Percentiles rank a stretch among this genome's conserved stretches.
Evolutionary conservation across 768 basidiomycete genomes (phyloP).

Genomic region (Mycena haematopus): DNA sequence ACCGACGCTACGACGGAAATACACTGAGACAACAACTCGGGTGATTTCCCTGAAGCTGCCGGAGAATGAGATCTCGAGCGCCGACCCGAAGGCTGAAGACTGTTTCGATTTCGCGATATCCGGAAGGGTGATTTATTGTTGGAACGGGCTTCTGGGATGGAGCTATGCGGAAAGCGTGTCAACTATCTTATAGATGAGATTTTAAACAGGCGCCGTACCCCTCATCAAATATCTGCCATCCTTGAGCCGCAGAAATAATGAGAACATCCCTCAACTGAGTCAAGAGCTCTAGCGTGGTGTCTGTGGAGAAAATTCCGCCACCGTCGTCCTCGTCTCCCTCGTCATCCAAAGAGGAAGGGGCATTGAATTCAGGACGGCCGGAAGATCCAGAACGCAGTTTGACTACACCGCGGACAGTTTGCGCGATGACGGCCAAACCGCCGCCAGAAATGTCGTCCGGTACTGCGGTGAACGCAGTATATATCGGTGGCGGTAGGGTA

Average conservation of each 20-base stretch:
- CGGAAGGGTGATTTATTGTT: conserved; percentile 30
- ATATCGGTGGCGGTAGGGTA: conserved; percentile 57
- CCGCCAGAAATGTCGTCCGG: conserved; percentile 36
- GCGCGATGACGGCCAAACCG: conserved; percentile 49
- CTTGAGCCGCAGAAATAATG: conserved; percentile 57
- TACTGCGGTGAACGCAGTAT: conserved; percentile 45
- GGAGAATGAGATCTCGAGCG: conserved; percentile 63
- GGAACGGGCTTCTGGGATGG: conserved; percentile 14
- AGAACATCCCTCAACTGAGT: conserved; percentile 66
- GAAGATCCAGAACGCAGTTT: conserved; percentile 40
- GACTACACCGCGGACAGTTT: conserved; percentile 52
- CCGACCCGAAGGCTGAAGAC: conserved; percentile 48
- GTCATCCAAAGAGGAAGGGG: conserved; percentile 39
- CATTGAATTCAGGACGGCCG: conserved; percentile 33
- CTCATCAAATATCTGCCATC: conserved; percentile 71
- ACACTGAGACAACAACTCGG: conserved; percentile 65
- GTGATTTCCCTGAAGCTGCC: conserved; percentile 40
- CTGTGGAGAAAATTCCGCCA: conserved; percentile 61
- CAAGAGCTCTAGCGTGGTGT: conserved; percentile 69
- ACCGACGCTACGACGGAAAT: conserved; percentile 68
- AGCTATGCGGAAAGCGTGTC: conserved; percentile 2
- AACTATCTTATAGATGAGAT: not conserved
- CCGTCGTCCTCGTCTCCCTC: conserved; percentile 59
- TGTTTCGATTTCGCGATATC: conserved; percentile 42
- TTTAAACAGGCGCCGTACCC: conserved; percentile 39